Evolutionary conservation across 192 early-diverging fungal species (phyloP), one percentile per base, ranked within the genome.

Genomic region (Entomortierella lignicola): DNA sequence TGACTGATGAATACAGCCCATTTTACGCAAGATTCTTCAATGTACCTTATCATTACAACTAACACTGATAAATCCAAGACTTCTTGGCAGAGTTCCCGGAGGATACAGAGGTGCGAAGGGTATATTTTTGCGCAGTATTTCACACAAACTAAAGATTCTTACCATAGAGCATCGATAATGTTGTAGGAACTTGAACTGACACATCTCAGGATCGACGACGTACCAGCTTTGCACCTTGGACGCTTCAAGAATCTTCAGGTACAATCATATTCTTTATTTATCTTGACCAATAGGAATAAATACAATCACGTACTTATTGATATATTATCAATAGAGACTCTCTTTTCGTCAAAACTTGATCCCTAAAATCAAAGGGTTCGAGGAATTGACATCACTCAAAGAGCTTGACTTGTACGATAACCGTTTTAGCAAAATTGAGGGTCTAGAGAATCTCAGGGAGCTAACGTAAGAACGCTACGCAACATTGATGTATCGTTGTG

Each of bases 381-480:
- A 88, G 8, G 39, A 48, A 5, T 77, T 94, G 26, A 60, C 79
- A 2, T 54, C 64, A 5, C 83, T 99, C 30, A 81, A 80, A 15
- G 98, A 99, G 55, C 77, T 98, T 34, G 98, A 99, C 70, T 74
- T 98, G 12, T 99, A 99, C 80, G 98, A 99, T 81, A 99, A 99
- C 85, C 90, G 93, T 15, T 88, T 99, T 55, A 85, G 87, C 13
- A 84, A 87, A 44, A 90, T 98, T 25, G 85, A 91, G 30, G 89
- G 89, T 2, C 51, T 97, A 0, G 86, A 90, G 27, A 61, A 51
- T 13, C 72, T 96, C 25, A 69, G 67, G 2, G 77, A 89, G 31
- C 82, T 98, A 48, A 84, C 61, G 91, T 94, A 82, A 81, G 81
- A 32, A 63, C 25, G 13, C 10, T 23, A 4, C 15, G 8, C 27